Percentiles rank a stretch among this genome's conserved stretches.
Evolutionary conservation across 306 rosid genomes (phyloP).

Genomic region (Echinosophora koreensis): DNA sequence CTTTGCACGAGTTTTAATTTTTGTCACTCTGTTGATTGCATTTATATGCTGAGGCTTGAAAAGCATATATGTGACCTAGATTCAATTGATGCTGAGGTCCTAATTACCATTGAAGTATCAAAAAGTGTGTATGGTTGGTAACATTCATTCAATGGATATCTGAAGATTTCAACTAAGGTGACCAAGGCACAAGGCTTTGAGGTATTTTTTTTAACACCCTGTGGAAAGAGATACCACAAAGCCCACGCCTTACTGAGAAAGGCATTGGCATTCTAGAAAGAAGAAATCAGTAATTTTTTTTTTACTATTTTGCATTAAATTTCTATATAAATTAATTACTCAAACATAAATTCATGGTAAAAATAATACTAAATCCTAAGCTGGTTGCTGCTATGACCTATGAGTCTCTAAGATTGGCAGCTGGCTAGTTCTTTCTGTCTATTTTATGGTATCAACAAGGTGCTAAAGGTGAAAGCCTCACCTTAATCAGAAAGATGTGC

Average conservation of each 20-base stretch:
- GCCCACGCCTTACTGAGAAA: not conserved
- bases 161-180: not conserved
- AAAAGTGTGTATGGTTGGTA: not conserved
- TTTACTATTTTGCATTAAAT: not conserved
- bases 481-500: not conserved
- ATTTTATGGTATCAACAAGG: not conserved
- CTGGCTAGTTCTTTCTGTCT: not conserved
- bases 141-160: not conserved
- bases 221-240: not conserved
- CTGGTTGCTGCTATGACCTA: not conserved
- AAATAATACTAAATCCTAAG: not conserved
- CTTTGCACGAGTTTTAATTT: not conserved
- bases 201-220: not conserved
- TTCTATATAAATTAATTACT: not conserved
- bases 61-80: not conserved
- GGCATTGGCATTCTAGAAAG: not conserved
- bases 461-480: not conserved
- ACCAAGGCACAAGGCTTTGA: not conserved
- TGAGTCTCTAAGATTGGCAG: not conserved
- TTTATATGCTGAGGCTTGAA: not conserved
- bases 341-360: not conserved
- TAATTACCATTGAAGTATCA: not conserved
- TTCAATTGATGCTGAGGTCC: constrained; percentile 10
- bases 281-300: not conserved
- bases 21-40: not conserved